Evolutionary conservation across 805 yeast genomes (phyloP), one percentile per base, ranked within the genome.

Genomic region (Suhomyces emberorum): DNA sequence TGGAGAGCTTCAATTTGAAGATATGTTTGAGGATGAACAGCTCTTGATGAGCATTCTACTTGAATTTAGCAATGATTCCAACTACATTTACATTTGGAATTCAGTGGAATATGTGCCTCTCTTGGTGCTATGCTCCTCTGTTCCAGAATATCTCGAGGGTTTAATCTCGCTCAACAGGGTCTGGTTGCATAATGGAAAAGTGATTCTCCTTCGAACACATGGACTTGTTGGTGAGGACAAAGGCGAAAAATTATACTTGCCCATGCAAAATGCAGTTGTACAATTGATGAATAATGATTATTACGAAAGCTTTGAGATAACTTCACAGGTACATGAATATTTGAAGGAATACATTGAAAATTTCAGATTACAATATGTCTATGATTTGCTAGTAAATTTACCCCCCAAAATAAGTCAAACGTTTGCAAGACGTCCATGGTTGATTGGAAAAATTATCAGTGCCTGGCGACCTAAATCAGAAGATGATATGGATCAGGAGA

Each of bases 71-170:
- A 44, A 22, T 16, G 29, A 39, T 15, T 26, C 27, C 8, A 11
- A 32, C 29, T 24, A 18, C 14, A 27, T 20, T 3, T 39, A 27
- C 25, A 26, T 37, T 7, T 40, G 26, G 41, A 34, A 28, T 31
- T 37, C 34, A 22, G 27, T 15, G 15, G 41, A 39, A 9, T 23
- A 24, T 8, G 58, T 45, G 34, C 70, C 66, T 37, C 35, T 75
- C 2, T 74, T 60, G 47, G 62, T 76, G 4, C 74, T 69, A 26
- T 42, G 64, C 2, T 59, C 63, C 40, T 86, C 79, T 47, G 65
- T 70, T 1, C 32, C 31, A 11, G 82, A 76, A 30, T 72, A 76
- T 3, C 79, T 80, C 0, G 58, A 59, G 4, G 74, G 79, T 73
- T 47, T 74, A 7, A 63, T 57, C 35, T 69, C 81, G 0, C 48